phyloP scores from a whole-genome alignment of 768 basidiomycete species.

The Amanita phalloides region DNA sequence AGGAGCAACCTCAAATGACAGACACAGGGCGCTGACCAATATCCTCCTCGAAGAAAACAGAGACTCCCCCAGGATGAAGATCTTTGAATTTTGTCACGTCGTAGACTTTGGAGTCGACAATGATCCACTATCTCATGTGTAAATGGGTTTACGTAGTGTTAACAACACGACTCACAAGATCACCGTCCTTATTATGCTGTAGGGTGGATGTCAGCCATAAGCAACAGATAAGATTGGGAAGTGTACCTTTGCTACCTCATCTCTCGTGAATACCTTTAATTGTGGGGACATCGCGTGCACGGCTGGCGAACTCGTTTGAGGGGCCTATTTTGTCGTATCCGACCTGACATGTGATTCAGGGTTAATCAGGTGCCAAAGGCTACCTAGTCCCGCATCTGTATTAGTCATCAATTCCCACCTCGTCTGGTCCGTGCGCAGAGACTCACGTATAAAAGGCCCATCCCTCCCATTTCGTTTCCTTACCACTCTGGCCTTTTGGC shows the following conservation, averaged over 20 bases:
- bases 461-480: slow-evolving; percentile 15
- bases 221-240: not conserved
- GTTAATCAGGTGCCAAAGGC: not conserved
- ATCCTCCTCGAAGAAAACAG: slow-evolving; percentile 67
- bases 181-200: slow-evolving; percentile 68
- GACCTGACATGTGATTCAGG: slow-evolving; percentile 1
- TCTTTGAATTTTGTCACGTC: slow-evolving; percentile 74
- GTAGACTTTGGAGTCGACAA: slow-evolving; percentile 80
- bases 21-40: slow-evolving; percentile 48
- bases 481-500: slow-evolving; percentile 75
- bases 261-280: slow-evolving; percentile 25
- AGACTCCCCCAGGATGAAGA: slow-evolving; percentile 79
- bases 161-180: slow-evolving; percentile 42
- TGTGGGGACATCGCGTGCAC: slow-evolving; percentile 23
- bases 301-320: not conserved
- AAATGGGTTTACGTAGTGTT: not conserved
- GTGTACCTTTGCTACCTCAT: slow-evolving; percentile 32
- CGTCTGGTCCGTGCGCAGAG: not conserved
- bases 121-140: slow-evolving; percentile 53
- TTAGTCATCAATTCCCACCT: not conserved
- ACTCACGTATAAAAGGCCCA: not conserved
- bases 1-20: slow-evolving; percentile 15
- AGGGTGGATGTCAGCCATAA: slow-evolving; percentile 7
- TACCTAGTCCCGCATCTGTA: not conserved
- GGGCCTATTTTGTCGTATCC: not conserved